Evolutionary conservation across 192 early-diverging fungal species (phyloP), one percentile per base, ranked within the genome.

Genomic region (Oehlia diaphana): DNA sequence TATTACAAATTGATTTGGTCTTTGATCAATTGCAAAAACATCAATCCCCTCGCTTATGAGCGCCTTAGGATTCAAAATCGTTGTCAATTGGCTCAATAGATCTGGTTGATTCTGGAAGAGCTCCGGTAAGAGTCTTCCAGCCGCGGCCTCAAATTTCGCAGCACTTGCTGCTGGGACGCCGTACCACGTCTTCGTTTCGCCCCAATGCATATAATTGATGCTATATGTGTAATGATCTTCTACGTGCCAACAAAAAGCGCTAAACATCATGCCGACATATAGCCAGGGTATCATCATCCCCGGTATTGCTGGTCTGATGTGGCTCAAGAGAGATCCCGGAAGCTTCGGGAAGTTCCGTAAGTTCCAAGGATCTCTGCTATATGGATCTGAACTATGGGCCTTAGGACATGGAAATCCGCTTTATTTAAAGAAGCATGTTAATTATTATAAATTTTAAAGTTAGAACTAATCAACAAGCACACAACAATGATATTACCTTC

Each of bases 261-360:
- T 93, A 78, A 98, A 98, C 70, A 89, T 92, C 95, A 96, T 96
- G 19, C 97, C 97, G 4, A 98, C 93, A 76, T 99, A 99, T 33
- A 99, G 86, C 96, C 96, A 99, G 19, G 97, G 97, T 3, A 95
- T 90, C 93, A 95, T 98, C 94, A 99, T 97, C 9, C 97, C 97
- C 13, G 95, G 94, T 35, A 99, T 98, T 81, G 98, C 96, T 70
- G 94, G 92, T 68, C 92, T 91, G 79, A 99, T 96, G 81, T 96
- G 89, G 42, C 91, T 88, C 75, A 99, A 94, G 28, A 99, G 88
- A 4, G 94, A 96, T n/a, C 88, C 90, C 13, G 89, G 87, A 28
- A 95, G 86, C 71, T 91, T 87, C 6, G 97, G 93, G 63, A 99
- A 90, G 78, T 94, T 92, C 78, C 94, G 96, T 13, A 99, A 86